Evolutionary conservation across 108 stramenopile species (phyloP), one percentile per base, ranked within the genome.

Genomic region (Stephanodiscus minutulus): DNA sequence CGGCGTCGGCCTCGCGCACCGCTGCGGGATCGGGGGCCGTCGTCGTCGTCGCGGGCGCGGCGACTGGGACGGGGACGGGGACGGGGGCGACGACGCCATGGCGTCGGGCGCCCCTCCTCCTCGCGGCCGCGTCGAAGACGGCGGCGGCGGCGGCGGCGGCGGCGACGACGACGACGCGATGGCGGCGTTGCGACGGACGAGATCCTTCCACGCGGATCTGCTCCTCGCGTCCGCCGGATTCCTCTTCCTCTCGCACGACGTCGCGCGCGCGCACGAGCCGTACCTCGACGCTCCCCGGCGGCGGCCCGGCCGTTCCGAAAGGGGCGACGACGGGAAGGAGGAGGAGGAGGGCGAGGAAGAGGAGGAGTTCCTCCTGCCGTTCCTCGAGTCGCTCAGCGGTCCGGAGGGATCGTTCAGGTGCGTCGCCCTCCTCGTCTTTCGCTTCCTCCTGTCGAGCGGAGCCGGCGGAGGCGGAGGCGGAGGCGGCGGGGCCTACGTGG

Each of bases 361-460:
- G 59, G 41, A 70, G 58, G 22, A 15, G 2, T 29, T 82, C 31
- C 72, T 91, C 6, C 61, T 65, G 15, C 87, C 90, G 11, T 88
- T 91, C 66, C 58, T 91, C 63, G 86, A 88, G 46, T 86, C 87
- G 17, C 37, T 91, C 62, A 79, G 82, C n/a, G 80, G 82, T 29
- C 83, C 87, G n/a, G 65, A 75, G 70, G 43, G 61, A 27, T 87
- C 87, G 17, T 87, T 84, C 68, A 69, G 83, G 36, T 91, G 90
- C 68, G 22, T 91, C 5, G 72, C 90, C 0, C 28, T 91, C 60
- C 35, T 88, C 39, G 47, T 91, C 48, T 70, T 88, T 29, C 85
- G 86, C 25, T 79, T 88, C 63, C 46, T 91, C 5, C 58, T 91
- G 47, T 44, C 60, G 13, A 85, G 82, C 31, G 33, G 67, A 0